These are phyloP conservation scores for Tilletia horrida DNA, from an alignment of 1,284 basidiomycete genomes.

Conservation along the genomic window DNA sequence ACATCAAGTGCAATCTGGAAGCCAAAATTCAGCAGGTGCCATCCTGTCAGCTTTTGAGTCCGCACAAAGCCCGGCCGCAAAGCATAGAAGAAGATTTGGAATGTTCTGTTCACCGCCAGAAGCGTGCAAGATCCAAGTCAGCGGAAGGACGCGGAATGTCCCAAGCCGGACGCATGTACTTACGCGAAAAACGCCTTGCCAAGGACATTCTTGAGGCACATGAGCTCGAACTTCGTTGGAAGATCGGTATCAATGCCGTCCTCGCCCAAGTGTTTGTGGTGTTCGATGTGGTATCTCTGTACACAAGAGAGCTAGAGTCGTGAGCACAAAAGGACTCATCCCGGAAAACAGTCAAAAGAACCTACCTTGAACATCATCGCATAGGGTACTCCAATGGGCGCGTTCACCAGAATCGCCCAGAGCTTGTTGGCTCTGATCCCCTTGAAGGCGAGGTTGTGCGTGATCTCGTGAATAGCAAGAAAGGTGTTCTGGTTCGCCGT, in stretches of 20 bases:
- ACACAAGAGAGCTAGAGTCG: background rate
- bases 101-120: conserved; percentile 61
- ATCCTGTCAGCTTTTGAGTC: conserved; percentile 72
- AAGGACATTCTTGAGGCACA: conserved; percentile 86
- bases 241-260: conserved; percentile 94
- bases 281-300: conserved; percentile 78
- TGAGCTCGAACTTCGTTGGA: conserved; percentile 77
- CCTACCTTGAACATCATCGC: conserved; percentile 88
- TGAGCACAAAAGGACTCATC: background rate
- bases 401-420: conserved; percentile 83
- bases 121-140: background rate
- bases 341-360: conserved; percentile 10
- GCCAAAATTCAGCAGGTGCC: conserved; percentile 77
- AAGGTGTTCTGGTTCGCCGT: conserved; percentile 97
- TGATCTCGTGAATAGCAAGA: conserved; percentile 96
- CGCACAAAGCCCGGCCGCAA: conserved; percentile 91
- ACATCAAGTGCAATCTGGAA: conserved; percentile 72
- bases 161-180: conserved; percentile 1
- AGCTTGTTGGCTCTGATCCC: conserved; percentile 78
- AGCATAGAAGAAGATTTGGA: conserved; percentile 97
- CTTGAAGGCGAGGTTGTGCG: conserved; percentile 91
- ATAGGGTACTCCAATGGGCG: conserved; percentile 91
- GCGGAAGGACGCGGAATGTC: background rate
- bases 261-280: conserved; percentile 86
- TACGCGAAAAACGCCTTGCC: conserved; percentile 92